Evolutionary conservation across 306 rosid species (phyloP), one percentile per base, ranked within the genome.

Genomic region (Malus asiatica): DNA sequence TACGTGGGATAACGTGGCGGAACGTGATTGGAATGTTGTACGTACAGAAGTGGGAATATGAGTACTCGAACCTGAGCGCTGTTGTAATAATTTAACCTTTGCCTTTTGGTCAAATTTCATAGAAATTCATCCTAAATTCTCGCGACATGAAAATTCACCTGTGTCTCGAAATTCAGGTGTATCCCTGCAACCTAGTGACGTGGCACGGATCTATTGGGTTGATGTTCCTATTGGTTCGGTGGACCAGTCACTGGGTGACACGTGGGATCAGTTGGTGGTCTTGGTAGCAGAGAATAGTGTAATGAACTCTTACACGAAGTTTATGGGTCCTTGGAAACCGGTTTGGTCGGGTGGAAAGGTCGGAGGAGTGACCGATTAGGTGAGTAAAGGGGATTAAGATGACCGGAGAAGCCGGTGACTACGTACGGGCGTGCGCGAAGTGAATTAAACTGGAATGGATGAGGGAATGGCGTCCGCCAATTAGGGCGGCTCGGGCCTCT

Each of bases 101-200:
- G 45, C 38, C 65, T 52, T 77, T 74, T 20, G 80, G 81, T 90
- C 86, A 88, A 87, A 90, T 88, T 87, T 68, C 78, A 77, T 78
- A 66, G 80, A 85, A 87, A 88, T 90, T 85, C 88, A 85, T 78
- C 81, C 80, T 80, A 90, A 90, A 90, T 90, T 85, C 91, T 79
- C 76, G 83, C 58, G 57, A 83, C 83, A 90, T 84, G 86, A 77
- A 66, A 80, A 74, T 75, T 81, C 72, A 77, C 40, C 70, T 75
- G 14, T 7, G 14, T 16, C 13, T 16, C 23, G n/a, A 71, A 18
- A 53, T 78, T 83, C 86, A 20, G 46, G 74, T 73, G 81, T 59
- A 30, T 11, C 52, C 11, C 70, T 22, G 57, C 23, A 30, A 27
- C 18, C 11, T 2, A 4, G 19, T 69, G 70, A 80, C 71, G 29